Percentiles rank a stretch among this genome's conserved stretches.
These are phyloP conservation scores for Cyclotella baltica DNA, from an alignment of 108 stramenopile genomes.

Conservation along the genomic window DNA sequence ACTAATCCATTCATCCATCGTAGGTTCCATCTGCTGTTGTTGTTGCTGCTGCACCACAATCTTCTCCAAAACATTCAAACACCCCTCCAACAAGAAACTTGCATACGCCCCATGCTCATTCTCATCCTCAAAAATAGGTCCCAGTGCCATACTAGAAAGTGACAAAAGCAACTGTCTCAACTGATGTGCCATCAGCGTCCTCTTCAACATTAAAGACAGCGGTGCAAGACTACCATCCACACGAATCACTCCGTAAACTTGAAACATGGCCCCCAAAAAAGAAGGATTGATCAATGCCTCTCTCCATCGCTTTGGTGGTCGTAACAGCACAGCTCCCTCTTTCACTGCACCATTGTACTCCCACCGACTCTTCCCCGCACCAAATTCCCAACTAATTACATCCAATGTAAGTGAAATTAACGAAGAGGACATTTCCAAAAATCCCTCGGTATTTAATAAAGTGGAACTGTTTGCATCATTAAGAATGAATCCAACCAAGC, in stretches of 20 bases:
- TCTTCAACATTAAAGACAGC: constrained; percentile 16
- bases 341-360: constrained; percentile 38
- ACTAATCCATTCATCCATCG: constrained; percentile 51
- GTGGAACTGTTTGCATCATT: constrained; percentile 20
- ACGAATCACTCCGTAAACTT: constrained; percentile 46
- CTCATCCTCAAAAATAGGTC: constrained; percentile 66
- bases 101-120: constrained; percentile 68
- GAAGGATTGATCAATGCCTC: constrained; percentile 67
- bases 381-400: constrained; percentile 83
- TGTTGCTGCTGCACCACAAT: constrained; percentile 41
- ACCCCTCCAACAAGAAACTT: constrained; percentile 68
- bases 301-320: constrained; percentile 72
- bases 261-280: constrained; percentile 72
- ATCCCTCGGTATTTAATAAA: constrained; percentile 14
- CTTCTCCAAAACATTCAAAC: constrained; percentile 55
- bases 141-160: constrained; percentile 62
- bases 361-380: constrained; percentile 59
- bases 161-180: constrained; percentile 79
- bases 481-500: constrained; percentile 41
- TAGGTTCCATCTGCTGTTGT: constrained; percentile 11
- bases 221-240: background rate
- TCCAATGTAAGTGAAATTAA: constrained; percentile 67
- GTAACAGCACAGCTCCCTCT: constrained; percentile 38
- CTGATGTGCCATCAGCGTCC: constrained; percentile 53
- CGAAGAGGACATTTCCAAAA: constrained; percentile 51